These are phyloP conservation scores for Liquidambar formosana DNA, from an alignment of 164 flowering plant species.

Conservation along the genomic window DNA sequence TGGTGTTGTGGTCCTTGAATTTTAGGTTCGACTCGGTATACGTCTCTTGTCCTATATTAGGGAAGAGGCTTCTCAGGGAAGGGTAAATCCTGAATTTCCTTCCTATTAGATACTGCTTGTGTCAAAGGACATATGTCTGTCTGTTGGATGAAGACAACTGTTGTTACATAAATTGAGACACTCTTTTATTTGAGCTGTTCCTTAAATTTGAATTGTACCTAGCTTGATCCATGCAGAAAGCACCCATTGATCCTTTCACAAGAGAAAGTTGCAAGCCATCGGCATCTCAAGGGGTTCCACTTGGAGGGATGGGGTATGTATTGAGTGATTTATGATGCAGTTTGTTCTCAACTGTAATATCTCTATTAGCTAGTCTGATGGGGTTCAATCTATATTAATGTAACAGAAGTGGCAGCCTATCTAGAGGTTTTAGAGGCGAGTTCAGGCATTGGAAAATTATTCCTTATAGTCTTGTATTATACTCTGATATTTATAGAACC, in stretches of 20 bases:
- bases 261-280: constrained; percentile 91
- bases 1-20: constrained; percentile 3
- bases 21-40: constrained; percentile 80
- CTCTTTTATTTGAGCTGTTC: background rate
- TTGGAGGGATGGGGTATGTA: constrained; percentile 98
- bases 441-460: constrained; percentile 89
- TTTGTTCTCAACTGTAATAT: background rate
- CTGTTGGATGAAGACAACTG: background rate
- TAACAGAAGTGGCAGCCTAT: constrained; percentile 96
- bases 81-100: constrained; percentile 51
- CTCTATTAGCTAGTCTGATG: constrained; percentile 3
- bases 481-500: no score
- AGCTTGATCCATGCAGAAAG: constrained; percentile 59
- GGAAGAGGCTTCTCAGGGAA: constrained; percentile 97
- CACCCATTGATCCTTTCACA: constrained; percentile 97
- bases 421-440: constrained; percentile 98
- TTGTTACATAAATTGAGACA: background rate
- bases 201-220: background rate
- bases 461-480: no score
- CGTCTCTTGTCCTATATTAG: constrained; percentile 93
- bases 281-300: constrained; percentile 96
- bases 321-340: background rate
- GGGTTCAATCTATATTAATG: background rate
- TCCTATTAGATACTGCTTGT: background rate
- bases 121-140: background rate